A percentile compares a stretch with the other conserved stretches of the same genome.
These are phyloP conservation scores for Asparagopsis taxiformis DNA, from an alignment of 31 red algal genomes.

Conservation along the genomic window DNA sequence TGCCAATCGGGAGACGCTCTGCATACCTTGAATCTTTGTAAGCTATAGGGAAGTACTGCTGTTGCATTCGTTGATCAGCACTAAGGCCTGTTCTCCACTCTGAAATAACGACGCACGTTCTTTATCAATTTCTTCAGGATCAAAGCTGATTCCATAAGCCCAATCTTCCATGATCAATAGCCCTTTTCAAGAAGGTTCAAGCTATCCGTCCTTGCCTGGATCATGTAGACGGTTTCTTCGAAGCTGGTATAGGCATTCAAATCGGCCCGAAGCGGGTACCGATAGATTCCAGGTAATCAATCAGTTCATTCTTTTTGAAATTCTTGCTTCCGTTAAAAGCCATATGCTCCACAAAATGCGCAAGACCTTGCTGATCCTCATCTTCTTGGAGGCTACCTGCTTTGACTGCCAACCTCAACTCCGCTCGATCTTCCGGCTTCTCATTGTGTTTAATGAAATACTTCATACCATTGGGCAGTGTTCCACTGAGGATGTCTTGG, in stretches of 20 bases:
- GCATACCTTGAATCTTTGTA: slow-evolving; percentile 6
- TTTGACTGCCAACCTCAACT: background rate
- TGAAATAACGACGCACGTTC: slow-evolving; percentile 7
- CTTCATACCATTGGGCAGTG: slow-evolving; percentile 12
- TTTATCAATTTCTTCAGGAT: slow-evolving; percentile 11
- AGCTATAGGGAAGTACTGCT: background rate
- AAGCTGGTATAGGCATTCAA: slow-evolving; percentile 16
- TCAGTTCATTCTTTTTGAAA: slow-evolving; percentile 1
- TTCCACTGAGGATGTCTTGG: too few species aligned
- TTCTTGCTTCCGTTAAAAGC: slow-evolving; percentile 5
- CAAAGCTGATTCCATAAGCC: background rate
- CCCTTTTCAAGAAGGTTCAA: background rate
- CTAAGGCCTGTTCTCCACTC: slow-evolving; percentile 1
- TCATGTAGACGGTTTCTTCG: slow-evolving; percentile 15
- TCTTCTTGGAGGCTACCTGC: slow-evolving; percentile 14
- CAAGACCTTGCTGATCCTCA: slow-evolving; percentile 4
- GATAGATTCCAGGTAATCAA: slow-evolving; percentile 1
- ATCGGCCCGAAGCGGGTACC: slow-evolving; percentile 14
- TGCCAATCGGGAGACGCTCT: slow-evolving; percentile 7
- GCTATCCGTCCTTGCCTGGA: background rate
- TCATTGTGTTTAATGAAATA: slow-evolving; percentile 9
- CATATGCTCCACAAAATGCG: slow-evolving; percentile 24
- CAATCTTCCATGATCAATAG: background rate
- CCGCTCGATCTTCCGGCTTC: slow-evolving; percentile 5
- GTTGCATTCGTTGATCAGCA: background rate